Percentiles rank a stretch among this genome's conserved stretches.
These are phyloP conservation scores for Coniella vitis DNA, from an alignment of 2,329 filamentous ascomycete genomes.

Conservation along the genomic window DNA sequence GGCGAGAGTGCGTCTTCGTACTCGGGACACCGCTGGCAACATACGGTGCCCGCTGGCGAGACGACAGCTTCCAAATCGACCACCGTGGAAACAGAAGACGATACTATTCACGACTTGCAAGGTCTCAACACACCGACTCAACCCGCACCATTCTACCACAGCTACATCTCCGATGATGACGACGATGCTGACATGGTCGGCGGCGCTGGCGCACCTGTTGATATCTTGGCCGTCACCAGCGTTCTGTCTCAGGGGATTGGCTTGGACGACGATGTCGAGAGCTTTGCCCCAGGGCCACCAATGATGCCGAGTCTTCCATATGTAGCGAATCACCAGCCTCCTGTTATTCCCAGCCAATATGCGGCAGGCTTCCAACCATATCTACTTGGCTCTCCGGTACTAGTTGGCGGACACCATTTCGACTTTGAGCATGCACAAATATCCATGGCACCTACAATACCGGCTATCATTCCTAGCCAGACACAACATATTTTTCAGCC, in stretches of 20 bases:
- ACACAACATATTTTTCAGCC: no score
- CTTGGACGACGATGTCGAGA: constrained; percentile 16
- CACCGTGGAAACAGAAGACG: constrained; percentile 1
- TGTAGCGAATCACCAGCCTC: not conserved
- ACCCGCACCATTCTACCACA: constrained; percentile 7
- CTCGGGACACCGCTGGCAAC: not conserved
- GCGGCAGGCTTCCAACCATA: not conserved
- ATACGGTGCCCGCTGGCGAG: not conserved
- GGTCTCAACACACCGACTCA: not conserved
- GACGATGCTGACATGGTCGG: constrained; percentile 23
- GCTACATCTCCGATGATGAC: constrained; percentile 19
- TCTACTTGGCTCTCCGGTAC: not conserved
- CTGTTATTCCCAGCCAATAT: not conserved
- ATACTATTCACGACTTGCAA: not conserved
- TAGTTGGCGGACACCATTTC: not conserved
- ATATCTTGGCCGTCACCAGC: constrained; percentile 17
- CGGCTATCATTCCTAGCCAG: no score
- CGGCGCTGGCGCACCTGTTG: constrained; percentile 19
- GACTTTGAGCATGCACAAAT: not conserved
- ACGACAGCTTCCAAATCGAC: not conserved
- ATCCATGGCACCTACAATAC: not conserved
- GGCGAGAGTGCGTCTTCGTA: constrained; percentile 3
- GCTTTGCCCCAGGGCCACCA: not conserved
- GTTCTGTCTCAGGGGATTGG: constrained; percentile 20
- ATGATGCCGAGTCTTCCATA: not conserved